Evolutionary conservation across 1,139 yeast species (phyloP).

Genomic region (Blastobotrys ciferrii): DNA sequence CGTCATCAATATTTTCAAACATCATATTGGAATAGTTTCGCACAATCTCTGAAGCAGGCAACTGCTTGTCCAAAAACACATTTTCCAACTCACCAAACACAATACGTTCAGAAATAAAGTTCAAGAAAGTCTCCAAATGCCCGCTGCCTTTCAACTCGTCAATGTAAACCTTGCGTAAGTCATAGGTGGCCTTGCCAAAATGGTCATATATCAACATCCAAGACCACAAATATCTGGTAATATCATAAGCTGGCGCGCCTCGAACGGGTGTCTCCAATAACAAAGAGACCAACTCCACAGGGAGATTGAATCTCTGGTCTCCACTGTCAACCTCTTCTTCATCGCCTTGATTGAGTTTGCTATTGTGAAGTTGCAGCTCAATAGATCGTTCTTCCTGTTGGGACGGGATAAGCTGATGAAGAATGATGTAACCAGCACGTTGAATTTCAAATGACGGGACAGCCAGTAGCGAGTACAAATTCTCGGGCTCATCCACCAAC

Average conservation of each 20-base stretch:
- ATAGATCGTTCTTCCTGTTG: constrained; percentile 39
- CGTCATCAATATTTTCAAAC: constrained; percentile 11
- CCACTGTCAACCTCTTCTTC: constrained; percentile 23
- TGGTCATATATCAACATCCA: constrained; percentile 67
- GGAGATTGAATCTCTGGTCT: constrained; percentile 23
- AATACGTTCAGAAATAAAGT: constrained; percentile 24
- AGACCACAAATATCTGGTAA: constrained; percentile 53
- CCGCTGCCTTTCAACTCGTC: constrained; percentile 52
- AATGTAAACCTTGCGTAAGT: constrained; percentile 60
- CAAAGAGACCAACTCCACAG: constrained; percentile 34
- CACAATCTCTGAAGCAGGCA: constrained; percentile 2
- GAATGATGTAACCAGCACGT: constrained; percentile 41
- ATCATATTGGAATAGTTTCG: constrained; percentile 6
- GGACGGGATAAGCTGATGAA: constrained; percentile 42
- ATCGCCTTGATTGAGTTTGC: constrained; percentile 34
- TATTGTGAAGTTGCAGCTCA: constrained; percentile 32
- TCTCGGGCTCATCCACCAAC: constrained; percentile 35
- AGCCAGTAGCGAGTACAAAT: constrained; percentile 33
- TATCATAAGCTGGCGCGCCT: constrained; percentile 22
- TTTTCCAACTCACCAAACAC: constrained; percentile 14
- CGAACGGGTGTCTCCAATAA: constrained; percentile 28
- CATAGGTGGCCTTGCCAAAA: constrained; percentile 63
- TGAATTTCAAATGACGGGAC: constrained; percentile 38
- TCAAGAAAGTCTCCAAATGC: constrained; percentile 42
- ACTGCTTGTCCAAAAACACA: constrained; percentile 8